Base-by-base conservation (phyloP, 345 rosid genomes). In the Aegle marmelos region DNA sequence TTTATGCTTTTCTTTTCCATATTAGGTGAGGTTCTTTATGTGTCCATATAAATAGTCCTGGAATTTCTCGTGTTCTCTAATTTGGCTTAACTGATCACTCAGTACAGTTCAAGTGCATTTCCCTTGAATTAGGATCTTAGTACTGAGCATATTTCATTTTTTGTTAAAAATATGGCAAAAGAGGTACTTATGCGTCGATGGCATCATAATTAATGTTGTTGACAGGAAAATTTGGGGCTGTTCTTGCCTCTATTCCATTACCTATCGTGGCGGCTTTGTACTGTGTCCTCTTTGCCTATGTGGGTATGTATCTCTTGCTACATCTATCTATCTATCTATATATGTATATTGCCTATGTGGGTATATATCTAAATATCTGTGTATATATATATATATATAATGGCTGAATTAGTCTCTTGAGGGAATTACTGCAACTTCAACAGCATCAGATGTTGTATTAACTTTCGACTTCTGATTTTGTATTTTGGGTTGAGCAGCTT, bases 1-100 rank as follows among this genome's bases (percentile, higher is more conserved):
- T 94, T 93, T 79, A 92, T 96, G 99, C 88, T 96, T 74, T 91
- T 94, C 91, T 96, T 96, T 83, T 88, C 99, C 54, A 84, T 96
- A 33, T 73, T 96, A 73, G 97, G 98, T 93, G 82, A 41, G 60
- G 28, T 27, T 73, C 45, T 65, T 5, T 10, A 37, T 37, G 2
- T 25, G 2, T 24, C 37, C 57, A 17, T 22, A 19, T 45, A 10
- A 30, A 39, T 56, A 33, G 6, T 73, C 71, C n/a, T 53, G 27
- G 56, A 62, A 22, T 25, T 33, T 56, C 36, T 31, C 34, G 5
- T 64, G 8, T 5, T 54, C 36, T 33, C 58, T 41, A 56, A 50
- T 28, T 8, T 21, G 22, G 45, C 9, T 71, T 72, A 61, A 50
- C 59, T 28, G 10, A n/a, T 75, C 48, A 54, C n/a, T 37, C 31